These are phyloP conservation scores for Lachnum nothofagi DNA, from an alignment of 2,329 filamentous ascomycete genomes.

Conservation along the genomic window DNA sequence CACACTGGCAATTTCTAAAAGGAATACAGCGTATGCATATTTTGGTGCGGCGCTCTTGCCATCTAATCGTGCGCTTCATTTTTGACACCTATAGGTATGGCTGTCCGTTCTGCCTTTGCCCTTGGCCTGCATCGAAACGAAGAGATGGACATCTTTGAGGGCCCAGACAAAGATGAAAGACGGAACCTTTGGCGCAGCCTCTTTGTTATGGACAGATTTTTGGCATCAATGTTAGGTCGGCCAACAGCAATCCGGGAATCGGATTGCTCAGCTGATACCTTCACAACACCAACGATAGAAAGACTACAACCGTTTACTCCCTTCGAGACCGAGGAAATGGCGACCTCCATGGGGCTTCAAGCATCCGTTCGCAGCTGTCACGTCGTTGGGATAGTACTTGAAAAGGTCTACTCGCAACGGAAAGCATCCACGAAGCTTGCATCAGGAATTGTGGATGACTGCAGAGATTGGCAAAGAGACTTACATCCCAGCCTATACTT, in stretches of 20 bases:
- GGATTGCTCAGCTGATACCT: conserved; percentile 51
- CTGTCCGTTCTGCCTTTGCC: conserved; percentile 57
- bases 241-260: conserved; percentile 58
- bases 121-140: conserved; percentile 59
- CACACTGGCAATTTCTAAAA: conserved; percentile 55
- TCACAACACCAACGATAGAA: conserved; percentile 24
- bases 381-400: conserved; percentile 53
- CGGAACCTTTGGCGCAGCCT: conserved; percentile 60
- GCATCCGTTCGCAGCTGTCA: conserved; percentile 53
- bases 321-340: conserved; percentile 20
- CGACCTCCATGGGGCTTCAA: conserved; percentile 42
- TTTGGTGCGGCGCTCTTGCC: conserved; percentile 41
- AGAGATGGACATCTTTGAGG: conserved; percentile 48
- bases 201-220: conserved; percentile 59
- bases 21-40: conserved; percentile 59
- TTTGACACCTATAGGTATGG: conserved; percentile 46
- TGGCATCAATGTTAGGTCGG: conserved; percentile 57
- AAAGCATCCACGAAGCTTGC: conserved; percentile 54
- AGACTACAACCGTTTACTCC: conserved; percentile 15
- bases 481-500: conserved; percentile 47
- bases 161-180: conserved; percentile 43
- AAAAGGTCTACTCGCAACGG: conserved; percentile 54
- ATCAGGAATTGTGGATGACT: conserved; percentile 51
- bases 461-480: conserved; percentile 47
- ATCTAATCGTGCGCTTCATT: background rate